Percentiles rank a stretch among this genome's conserved stretches.
These are phyloP conservation scores for Xylogone sp. DNA, from an alignment of 2,329 filamentous ascomycete genomes.

Conservation along the genomic window DNA sequence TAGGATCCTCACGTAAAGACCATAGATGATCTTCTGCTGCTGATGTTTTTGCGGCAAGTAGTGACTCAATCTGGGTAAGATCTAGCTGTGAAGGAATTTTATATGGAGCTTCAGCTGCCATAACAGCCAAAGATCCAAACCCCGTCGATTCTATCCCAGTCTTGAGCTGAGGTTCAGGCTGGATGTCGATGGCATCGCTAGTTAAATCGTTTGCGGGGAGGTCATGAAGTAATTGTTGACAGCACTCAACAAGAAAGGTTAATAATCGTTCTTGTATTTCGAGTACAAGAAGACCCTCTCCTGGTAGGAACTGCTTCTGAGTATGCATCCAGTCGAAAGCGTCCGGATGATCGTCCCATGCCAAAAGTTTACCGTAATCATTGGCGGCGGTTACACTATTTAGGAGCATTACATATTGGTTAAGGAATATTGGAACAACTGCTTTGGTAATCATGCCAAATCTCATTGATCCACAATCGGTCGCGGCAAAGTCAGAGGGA, in stretches of 20 bases:
- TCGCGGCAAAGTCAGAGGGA: constrained; percentile 43
- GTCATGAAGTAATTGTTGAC: constrained; percentile 47
- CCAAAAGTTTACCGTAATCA: constrained; percentile 34
- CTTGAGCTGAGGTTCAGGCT: constrained; percentile 32
- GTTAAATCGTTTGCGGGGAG: constrained; percentile 30
- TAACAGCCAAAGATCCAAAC: constrained; percentile 34
- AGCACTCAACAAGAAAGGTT: constrained; percentile 46
- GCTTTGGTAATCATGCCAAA: constrained; percentile 24
- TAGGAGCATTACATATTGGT: constrained; percentile 31
- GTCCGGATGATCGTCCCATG: constrained; percentile 32
- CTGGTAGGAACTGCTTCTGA: constrained; percentile 35
- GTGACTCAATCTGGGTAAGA: constrained; percentile 36
- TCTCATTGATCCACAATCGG: constrained; percentile 35
- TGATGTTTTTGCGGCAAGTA: constrained; percentile 38
- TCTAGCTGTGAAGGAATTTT: constrained; percentile 43
- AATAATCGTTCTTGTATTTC: constrained; percentile 46
- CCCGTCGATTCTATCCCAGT: constrained; percentile 28
- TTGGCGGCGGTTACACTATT: constrained; percentile 23
- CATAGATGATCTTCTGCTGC: constrained; percentile 51
- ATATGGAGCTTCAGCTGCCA: constrained; percentile 50
- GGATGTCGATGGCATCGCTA: constrained; percentile 27
- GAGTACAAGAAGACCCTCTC: constrained; percentile 45
- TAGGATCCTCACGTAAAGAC: constrained; percentile 54
- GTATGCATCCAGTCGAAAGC: constrained; percentile 33
- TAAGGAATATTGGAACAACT: constrained; percentile 24